phyloP scores from a whole-genome alignment of 192 early-diverging fungal genomes.

The Entophlyctis luteolus region DNA sequence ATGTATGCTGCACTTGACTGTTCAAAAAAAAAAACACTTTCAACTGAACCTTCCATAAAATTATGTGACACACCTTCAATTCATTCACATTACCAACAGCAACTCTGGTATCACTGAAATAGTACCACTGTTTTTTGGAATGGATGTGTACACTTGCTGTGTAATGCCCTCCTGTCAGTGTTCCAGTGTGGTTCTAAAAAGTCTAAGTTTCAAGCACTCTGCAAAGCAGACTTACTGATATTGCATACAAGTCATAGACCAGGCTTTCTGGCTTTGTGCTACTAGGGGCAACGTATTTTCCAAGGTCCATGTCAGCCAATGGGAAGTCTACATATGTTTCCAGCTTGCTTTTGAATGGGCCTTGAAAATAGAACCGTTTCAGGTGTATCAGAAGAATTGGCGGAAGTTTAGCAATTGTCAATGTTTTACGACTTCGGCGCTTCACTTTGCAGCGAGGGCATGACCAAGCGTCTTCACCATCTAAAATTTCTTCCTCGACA shows the following conservation, averaged over 20 bases:
- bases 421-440: conserved; percentile 69
- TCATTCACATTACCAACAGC: conserved; percentile 25
- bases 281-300: conserved; percentile 22
- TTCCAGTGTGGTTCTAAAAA: conserved; percentile 70
- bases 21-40: background rate
- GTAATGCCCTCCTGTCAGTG: conserved; percentile 78
- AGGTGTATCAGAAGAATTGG: conserved; percentile 88
- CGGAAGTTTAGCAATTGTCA: conserved; percentile 77
- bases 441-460: conserved; percentile 78
- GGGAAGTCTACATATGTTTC: conserved; percentile 85
- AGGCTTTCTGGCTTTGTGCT: conserved; percentile 44
- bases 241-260: conserved; percentile 68
- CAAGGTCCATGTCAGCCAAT: conserved; percentile 46
- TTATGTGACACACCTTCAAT: conserved; percentile 43
- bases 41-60: background rate
- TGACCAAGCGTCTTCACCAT: conserved; percentile 87
- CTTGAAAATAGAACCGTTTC: conserved; percentile 89
- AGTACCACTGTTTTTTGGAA: conserved; percentile 70
- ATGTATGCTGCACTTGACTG: conserved; percentile 61
- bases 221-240: conserved; percentile 49
- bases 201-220: background rate
- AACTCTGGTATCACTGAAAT: conserved; percentile 73
- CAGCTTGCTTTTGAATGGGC: conserved; percentile 90
- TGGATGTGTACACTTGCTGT: conserved; percentile 71
- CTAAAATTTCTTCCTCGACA: conserved; percentile 77